Evolutionary conservation across 2,329 filamentous ascomycete genomes (phyloP).

Genomic region (Colletotrichum filicis): DNA sequence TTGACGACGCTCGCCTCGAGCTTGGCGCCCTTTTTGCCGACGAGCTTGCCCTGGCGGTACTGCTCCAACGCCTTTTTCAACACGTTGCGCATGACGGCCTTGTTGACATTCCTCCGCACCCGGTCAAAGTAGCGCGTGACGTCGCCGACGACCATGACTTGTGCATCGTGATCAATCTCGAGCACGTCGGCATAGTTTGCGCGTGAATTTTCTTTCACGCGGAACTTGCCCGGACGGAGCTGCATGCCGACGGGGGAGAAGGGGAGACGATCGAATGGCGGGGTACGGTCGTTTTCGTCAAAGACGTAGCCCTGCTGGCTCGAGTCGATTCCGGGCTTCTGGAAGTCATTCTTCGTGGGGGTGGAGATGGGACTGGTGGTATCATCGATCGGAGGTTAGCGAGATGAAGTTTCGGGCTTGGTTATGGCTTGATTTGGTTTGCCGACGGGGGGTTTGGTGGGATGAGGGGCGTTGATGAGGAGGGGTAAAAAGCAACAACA

Average conservation of each 20-base stretch:
- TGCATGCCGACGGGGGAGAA: constrained; percentile 33
- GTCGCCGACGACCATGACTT: constrained; percentile 35
- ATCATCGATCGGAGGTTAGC: constrained; percentile 14
- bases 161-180: constrained; percentile 33
- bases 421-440: not conserved
- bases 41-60: constrained; percentile 31
- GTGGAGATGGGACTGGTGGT: constrained; percentile 26
- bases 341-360: constrained; percentile 34
- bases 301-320: constrained; percentile 34
- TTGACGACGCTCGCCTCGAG: constrained; percentile 28
- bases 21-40: constrained; percentile 26
- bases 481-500: not conserved
- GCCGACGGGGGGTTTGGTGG: not conserved
- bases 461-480: not conserved
- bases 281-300: constrained; percentile 31
- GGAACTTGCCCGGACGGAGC: constrained; percentile 32
- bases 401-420: not conserved
- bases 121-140: constrained; percentile 31
- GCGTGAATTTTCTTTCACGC: constrained; percentile 33
- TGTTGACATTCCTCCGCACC: constrained; percentile 31
- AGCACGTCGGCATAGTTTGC: constrained; percentile 33
- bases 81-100: constrained; percentile 33
- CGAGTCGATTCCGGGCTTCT: constrained; percentile 34
- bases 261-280: constrained; percentile 29
- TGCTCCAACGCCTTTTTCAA: constrained; percentile 32